Evolutionary conservation across 2,329 filamentous ascomycete species (phyloP).

Genomic region (Penicillium sp.): DNA sequence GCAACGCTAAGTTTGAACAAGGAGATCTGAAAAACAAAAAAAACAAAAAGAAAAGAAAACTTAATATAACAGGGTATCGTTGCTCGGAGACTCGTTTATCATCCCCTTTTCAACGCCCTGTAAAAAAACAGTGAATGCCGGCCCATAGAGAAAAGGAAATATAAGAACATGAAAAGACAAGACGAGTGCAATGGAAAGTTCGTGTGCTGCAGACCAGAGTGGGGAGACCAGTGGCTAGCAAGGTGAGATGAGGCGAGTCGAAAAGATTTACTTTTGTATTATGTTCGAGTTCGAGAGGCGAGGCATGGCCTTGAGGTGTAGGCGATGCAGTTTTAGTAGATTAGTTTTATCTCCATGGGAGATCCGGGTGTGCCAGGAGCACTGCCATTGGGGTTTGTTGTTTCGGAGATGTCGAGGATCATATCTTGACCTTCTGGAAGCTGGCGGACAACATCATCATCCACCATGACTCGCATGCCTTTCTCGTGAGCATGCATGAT

Average conservation of each 20-base stretch:
- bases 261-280: neutral
- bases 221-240: neutral
- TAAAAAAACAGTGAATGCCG: conserved; percentile 9
- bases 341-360: conserved; percentile 53
- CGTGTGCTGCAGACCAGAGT: conserved; percentile 10
- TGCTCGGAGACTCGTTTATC: conserved; percentile 43
- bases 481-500: conserved; percentile 69
- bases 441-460: conserved; percentile 83
- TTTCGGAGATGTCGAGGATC: conserved; percentile 66
- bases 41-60: too few relatives aligned
- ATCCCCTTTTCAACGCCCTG: conserved; percentile 38
- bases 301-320: neutral
- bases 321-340: conserved; percentile 42
- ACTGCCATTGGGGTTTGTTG: conserved; percentile 10
- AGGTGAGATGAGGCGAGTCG: neutral
- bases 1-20: conserved; percentile 20
- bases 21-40: conserved; percentile 12
- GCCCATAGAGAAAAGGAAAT: conserved; percentile 16
- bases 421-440: conserved; percentile 90
- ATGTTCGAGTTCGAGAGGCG: neutral
- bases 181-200: neutral
- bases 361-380: conserved; percentile 12
- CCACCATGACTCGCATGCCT: conserved; percentile 79
- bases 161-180: conserved; percentile 12
- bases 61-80: conserved; percentile 39